Evolutionary conservation across 2,329 filamentous ascomycete genomes (phyloP).

Genomic region (Pezicula rhizophila): DNA sequence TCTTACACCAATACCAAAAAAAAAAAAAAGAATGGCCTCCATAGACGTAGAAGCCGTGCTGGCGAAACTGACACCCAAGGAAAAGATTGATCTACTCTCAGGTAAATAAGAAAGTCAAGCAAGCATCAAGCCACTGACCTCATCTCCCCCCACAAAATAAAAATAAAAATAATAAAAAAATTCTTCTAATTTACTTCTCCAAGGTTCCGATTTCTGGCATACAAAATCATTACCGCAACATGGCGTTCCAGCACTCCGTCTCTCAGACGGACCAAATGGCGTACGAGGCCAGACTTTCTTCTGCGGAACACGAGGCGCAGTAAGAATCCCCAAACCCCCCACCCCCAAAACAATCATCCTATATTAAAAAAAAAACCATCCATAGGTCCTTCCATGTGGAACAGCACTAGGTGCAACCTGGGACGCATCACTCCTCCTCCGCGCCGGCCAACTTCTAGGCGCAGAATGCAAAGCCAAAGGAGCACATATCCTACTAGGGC

Average conservation of each 20-base stretch:
- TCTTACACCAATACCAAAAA: too few relatives aligned
- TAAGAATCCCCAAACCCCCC: too few relatives aligned
- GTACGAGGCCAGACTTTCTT: constrained; percentile 25
- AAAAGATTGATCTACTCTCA: constrained; percentile 45
- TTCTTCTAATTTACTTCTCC: neutral
- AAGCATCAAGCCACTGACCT: constrained; percentile 2
- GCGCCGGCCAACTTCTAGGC: constrained; percentile 59
- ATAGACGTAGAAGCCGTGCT: constrained; percentile 41
- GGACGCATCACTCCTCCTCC: constrained; percentile 55
- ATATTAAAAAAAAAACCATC: too few relatives aligned
- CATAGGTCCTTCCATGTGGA: constrained; percentile 31
- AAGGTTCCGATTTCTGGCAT: constrained; percentile 23
- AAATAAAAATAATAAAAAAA: too few relatives aligned
- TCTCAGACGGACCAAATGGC: constrained; percentile 27
- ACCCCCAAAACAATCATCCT: too few relatives aligned
- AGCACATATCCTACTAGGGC: constrained; percentile 64
- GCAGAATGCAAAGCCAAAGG: constrained; percentile 61
- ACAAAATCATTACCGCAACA: constrained; percentile 20
- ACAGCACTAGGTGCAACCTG: constrained; percentile 54
- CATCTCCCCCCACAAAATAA: neutral
- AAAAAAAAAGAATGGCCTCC: too few relatives aligned
- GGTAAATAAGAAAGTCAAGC: constrained; percentile 23
- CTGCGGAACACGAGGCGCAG: constrained; percentile 33
- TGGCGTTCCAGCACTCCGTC: constrained; percentile 21
- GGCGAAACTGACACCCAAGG: constrained; percentile 41